Conservation (phyloP, 2,329 filamentous ascomycete species). For the Apiospora arundinis region DNA sequence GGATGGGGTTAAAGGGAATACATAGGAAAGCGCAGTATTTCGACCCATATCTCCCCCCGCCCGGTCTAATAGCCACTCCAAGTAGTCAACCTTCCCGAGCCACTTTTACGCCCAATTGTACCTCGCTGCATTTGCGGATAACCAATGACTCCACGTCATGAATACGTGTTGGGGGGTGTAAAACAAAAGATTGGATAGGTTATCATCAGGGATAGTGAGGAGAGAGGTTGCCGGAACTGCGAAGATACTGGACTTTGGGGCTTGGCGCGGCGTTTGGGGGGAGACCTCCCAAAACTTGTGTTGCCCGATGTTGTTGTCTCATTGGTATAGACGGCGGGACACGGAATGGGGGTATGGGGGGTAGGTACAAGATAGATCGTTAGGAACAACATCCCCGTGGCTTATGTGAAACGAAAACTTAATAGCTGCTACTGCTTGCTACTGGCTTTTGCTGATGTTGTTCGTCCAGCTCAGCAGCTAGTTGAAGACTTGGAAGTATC, state of each 20-base stretch:
- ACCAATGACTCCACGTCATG: conserved; percentile 10
- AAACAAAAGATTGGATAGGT: neutral
- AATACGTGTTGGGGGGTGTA: conserved; percentile 13
- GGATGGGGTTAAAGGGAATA: neutral
- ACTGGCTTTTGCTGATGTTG: neutral
- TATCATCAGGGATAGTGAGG: conserved; percentile 15
- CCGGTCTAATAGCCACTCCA: conserved; percentile 15
- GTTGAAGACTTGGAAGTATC: conserved; percentile 9
- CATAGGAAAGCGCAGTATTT: neutral
- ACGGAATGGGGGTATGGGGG: neutral
- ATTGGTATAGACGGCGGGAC: conserved; percentile 6
- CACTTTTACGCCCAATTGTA: conserved; percentile 17
- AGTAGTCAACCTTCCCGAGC: neutral
- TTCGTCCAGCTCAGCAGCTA: neutral
- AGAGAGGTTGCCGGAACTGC: conserved; percentile 11
- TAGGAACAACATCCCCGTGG: neutral
- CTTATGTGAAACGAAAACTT: conserved; percentile 12
- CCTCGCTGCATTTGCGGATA: conserved; percentile 3
- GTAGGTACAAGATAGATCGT: neutral
- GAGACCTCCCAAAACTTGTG: neutral
- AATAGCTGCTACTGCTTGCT: conserved; percentile 1
- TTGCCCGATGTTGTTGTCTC: neutral
- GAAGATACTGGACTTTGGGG: neutral
- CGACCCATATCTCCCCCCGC: conserved; percentile 15
- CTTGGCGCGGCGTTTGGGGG: conserved; percentile 9